phyloP scores from a whole-genome alignment of 1,284 basidiomycete genomes.

The Hypsizygus ulmarius region DNA sequence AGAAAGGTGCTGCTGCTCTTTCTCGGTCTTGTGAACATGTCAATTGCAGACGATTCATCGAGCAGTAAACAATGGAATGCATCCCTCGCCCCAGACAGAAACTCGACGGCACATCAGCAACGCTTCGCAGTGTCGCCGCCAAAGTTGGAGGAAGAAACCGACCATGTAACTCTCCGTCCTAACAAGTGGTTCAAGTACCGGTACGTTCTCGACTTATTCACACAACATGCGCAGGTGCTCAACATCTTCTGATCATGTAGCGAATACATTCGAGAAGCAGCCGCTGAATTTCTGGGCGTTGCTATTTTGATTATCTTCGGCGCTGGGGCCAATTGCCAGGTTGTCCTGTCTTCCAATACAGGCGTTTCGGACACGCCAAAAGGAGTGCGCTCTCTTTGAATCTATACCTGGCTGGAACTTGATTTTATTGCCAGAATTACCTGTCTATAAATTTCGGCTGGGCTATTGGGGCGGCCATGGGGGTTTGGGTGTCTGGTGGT shows the following conservation, averaged over 20 bases:
- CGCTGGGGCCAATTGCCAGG: slow-evolving; percentile 62
- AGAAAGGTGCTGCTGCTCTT: slow-evolving; percentile 47
- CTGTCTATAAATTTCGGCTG: slow-evolving; percentile 64
- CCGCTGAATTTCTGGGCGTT: slow-evolving; percentile 61
- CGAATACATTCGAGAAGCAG: slow-evolving; percentile 51
- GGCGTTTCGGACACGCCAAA: slow-evolving; percentile 51
- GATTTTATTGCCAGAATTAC: slow-evolving; percentile 42
- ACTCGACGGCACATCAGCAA: background rate
- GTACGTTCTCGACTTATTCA: slow-evolving; percentile 32
- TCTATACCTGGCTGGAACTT: too few relatives aligned
- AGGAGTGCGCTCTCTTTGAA: slow-evolving; percentile 55
- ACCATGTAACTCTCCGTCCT: slow-evolving; percentile 33
- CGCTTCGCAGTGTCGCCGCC: background rate
- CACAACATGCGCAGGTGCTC: background rate
- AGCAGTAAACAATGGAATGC: slow-evolving; percentile 5
- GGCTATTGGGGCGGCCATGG: slow-evolving; percentile 64
- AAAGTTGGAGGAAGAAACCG: slow-evolving; percentile 10
- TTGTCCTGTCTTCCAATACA: slow-evolving; percentile 50
- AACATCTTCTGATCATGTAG: slow-evolving; percentile 11
- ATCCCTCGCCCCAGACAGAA: background rate
- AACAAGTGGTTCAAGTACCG: slow-evolving; percentile 58
- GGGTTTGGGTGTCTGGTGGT: slow-evolving; percentile 64
- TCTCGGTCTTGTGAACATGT: background rate
- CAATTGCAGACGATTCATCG: slow-evolving; percentile 1
- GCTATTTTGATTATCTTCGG: slow-evolving; percentile 63